A percentile compares a stretch with the other conserved stretches of the same genome.
phyloP scores from a whole-genome alignment of 2,329 filamentous ascomycete species.

The Proliferodiscus dingleyae region DNA sequence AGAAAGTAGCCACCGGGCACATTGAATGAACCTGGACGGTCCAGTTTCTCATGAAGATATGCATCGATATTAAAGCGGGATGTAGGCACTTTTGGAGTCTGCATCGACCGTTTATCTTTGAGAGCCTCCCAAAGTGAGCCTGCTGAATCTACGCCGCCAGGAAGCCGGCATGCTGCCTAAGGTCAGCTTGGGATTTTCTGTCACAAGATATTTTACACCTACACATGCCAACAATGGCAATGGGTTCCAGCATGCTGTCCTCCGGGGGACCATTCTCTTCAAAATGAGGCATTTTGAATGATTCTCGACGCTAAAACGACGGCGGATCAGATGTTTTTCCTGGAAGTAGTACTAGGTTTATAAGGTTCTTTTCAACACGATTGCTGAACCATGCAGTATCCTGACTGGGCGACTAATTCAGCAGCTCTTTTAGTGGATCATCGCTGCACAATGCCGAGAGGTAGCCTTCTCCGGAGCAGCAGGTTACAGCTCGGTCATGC shows the following conservation, averaged over 20 bases:
- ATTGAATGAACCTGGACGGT: constrained; percentile 10
- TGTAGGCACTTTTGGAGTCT: constrained; percentile 24
- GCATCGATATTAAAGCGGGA: constrained; percentile 16
- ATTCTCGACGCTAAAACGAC: no score
- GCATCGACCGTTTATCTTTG: not conserved
- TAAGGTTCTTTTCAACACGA: no score
- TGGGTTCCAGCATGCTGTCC: constrained; percentile 19
- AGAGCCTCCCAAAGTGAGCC: constrained; percentile 5
- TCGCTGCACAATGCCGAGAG: no score
- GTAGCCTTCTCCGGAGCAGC: no score
- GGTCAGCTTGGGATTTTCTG: not conserved
- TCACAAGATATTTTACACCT: not conserved
- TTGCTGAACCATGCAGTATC: no score
- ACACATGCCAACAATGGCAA: constrained; percentile 34
- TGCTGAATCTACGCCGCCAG: constrained; percentile 11
- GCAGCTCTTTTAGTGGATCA: no score
- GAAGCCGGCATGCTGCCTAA: constrained; percentile 10
- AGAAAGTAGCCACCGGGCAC: constrained; percentile 15
- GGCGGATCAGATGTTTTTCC: no score
- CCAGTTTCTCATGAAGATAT: constrained; percentile 8
- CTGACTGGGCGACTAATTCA: no score
- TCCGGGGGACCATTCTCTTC: no score
- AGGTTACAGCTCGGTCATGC: no score
- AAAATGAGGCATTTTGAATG: no score
- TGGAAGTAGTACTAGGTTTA: no score